These are phyloP conservation scores for Pseudogymnoascus sp. DNA, from an alignment of 2,329 filamentous ascomycete genomes.

Conservation along the genomic window DNA sequence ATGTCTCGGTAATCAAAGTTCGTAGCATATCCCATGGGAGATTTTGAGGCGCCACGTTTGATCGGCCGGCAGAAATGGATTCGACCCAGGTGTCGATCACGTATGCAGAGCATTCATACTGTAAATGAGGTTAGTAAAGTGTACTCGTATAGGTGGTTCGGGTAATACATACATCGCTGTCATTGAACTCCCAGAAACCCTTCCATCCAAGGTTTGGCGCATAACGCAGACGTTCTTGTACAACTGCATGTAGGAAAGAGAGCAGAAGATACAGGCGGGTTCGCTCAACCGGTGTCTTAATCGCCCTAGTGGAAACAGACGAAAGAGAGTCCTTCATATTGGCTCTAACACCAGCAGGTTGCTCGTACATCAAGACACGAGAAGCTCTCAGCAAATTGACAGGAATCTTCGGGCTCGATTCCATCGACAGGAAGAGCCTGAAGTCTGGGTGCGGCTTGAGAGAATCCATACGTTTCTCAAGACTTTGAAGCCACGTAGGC, in stretches of 20 bases:
- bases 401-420: slow-evolving; percentile 91
- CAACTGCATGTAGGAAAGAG: slow-evolving; percentile 89
- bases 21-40: slow-evolving; percentile 96
- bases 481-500: slow-evolving; percentile 89
- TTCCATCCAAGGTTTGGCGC: slow-evolving; percentile 94
- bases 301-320: slow-evolving; percentile 66
- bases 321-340: slow-evolving; percentile 98
- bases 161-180: slow-evolving; percentile 78
- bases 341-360: slow-evolving; percentile 88
- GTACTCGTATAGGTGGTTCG: slow-evolving; percentile 17
- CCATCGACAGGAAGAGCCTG: slow-evolving; percentile 95
- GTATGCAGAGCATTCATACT: slow-evolving; percentile 96
- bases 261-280: slow-evolving; percentile 82
- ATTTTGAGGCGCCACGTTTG: slow-evolving; percentile 87
- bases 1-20: slow-evolving; percentile 84
- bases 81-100: slow-evolving; percentile 96
- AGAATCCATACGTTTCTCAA: slow-evolving; percentile 93
- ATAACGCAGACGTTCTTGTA: slow-evolving; percentile 90
- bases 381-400: slow-evolving; percentile 92
- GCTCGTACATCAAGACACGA: slow-evolving; percentile 93
- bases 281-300: slow-evolving; percentile 82
- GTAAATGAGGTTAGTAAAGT: slow-evolving; percentile 27
- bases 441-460: slow-evolving; percentile 92
- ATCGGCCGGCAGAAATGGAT: slow-evolving; percentile 69
- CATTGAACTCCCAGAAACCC: slow-evolving; percentile 99